These are phyloP conservation scores for Coniochaeta hoffmannii DNA, from an alignment of 2,329 filamentous ascomycete genomes.

Conservation along the genomic window DNA sequence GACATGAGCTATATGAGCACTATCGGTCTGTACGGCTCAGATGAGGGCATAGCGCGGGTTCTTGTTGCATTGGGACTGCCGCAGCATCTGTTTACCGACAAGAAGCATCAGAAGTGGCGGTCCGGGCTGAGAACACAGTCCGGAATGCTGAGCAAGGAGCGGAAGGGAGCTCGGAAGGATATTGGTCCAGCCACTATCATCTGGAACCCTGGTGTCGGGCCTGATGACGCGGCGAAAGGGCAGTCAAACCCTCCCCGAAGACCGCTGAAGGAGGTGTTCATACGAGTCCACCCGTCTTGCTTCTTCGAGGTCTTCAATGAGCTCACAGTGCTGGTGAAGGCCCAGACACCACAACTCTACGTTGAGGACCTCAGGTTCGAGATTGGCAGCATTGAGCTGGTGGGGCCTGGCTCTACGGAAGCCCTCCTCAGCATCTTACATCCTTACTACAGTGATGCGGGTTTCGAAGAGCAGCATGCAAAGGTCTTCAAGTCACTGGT, in stretches of 20 bases:
- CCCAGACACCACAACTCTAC: constrained; percentile 52
- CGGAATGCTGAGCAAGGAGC: constrained; percentile 44
- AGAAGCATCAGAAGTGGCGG: constrained; percentile 65
- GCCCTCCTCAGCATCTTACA: constrained; percentile 63
- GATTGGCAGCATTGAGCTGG: constrained; percentile 50
- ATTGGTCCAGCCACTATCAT: constrained; percentile 69
- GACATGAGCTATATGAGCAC: constrained; percentile 93
- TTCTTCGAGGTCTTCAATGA: constrained; percentile 64
- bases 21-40: constrained; percentile 65
- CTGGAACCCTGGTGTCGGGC: constrained; percentile 53
- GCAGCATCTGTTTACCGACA: constrained; percentile 53
- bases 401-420: constrained; percentile 69
- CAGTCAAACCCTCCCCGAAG: constrained; percentile 3
- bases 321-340: constrained; percentile 48
- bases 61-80: constrained; percentile 58
- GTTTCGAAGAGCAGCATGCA: constrained; percentile 31
- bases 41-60: constrained; percentile 56
- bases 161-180: constrained; percentile 40
- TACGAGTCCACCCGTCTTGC: constrained; percentile 77
- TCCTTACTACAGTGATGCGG: constrained; percentile 31
- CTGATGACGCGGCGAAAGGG: constrained; percentile 9
- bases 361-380: constrained; percentile 66
- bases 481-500: constrained; percentile 43
- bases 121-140: constrained; percentile 40
- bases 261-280: constrained; percentile 42